Conservation (phyloP, 1,284 basidiomycete species). For the Xerocomus minutiporus region DNA sequence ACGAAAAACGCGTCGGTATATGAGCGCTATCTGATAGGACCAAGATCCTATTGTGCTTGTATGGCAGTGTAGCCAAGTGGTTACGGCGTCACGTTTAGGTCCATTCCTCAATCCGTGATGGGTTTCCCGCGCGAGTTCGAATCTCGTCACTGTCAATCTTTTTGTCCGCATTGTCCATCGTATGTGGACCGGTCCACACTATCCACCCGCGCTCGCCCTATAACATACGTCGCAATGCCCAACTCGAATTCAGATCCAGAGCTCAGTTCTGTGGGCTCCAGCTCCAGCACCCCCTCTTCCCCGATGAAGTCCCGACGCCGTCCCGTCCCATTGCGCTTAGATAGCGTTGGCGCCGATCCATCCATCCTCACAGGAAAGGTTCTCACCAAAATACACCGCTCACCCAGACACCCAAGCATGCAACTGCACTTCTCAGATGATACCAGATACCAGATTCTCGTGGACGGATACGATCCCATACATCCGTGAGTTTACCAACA, state of each 20-base stretch:
- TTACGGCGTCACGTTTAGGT: constrained; percentile 61
- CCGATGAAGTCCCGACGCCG: constrained; percentile 31
- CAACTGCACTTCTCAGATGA: constrained; percentile 54
- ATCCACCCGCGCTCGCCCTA: not conserved
- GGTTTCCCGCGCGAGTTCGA: constrained; percentile 60
- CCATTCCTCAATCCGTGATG: constrained; percentile 44
- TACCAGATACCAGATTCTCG: constrained; percentile 51
- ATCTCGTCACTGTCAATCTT: constrained; percentile 54
- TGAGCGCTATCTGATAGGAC: not conserved
- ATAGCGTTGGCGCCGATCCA: constrained; percentile 45
- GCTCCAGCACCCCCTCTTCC: constrained; percentile 20
- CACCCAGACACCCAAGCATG: constrained; percentile 50
- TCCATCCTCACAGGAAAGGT: constrained; percentile 48
- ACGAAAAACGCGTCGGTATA: constrained; percentile 11
- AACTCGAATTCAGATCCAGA: constrained; percentile 13
- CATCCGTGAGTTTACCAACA: constrained; percentile 32
- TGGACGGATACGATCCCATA: constrained; percentile 57
- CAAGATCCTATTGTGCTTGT: not conserved
- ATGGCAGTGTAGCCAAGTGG: constrained; percentile 59
- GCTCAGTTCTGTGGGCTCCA: constrained; percentile 8
- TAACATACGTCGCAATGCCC: constrained; percentile 14
- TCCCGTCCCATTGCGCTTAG: constrained; percentile 32
- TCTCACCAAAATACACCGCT: constrained; percentile 45
- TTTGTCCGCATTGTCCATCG: constrained; percentile 15
- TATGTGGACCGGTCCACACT: constrained; percentile 9